Evolutionary conservation across 2,329 filamentous ascomycete species (phyloP).

Genomic region (Colletotrichum sp.): DNA sequence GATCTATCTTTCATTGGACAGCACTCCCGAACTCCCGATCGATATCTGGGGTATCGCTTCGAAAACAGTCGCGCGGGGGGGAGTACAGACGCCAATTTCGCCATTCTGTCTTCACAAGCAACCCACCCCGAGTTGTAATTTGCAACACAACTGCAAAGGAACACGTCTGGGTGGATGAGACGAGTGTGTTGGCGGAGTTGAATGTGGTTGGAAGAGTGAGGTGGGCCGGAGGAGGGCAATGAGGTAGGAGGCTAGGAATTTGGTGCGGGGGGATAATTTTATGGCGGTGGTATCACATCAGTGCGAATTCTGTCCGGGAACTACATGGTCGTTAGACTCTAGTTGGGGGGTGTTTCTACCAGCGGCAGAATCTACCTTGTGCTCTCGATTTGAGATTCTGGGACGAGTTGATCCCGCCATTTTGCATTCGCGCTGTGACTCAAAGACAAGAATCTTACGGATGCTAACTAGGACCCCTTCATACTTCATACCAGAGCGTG

Average conservation of each 20-base stretch:
- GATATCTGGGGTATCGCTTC: too few relatives aligned
- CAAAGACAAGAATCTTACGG: neutral
- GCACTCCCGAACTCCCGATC: too few relatives aligned
- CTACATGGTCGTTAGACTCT: rapidly evolving
- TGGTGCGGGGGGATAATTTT: neutral
- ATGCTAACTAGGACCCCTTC: neutral
- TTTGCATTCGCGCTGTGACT: neutral
- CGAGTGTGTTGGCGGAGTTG: too few relatives aligned
- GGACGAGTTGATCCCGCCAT: neutral
- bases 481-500: neutral
- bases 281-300: neutral
- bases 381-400: neutral
- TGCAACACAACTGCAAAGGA: too few relatives aligned
- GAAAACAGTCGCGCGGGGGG: too few relatives aligned
- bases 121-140: too few relatives aligned
- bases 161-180: too few relatives aligned
- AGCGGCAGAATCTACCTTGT: neutral
- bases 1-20: too few relatives aligned
- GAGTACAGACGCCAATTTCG: too few relatives aligned
- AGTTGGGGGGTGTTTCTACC: neutral
- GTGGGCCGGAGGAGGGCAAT: too few relatives aligned
- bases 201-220: too few relatives aligned
- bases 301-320: neutral
- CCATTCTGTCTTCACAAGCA: too few relatives aligned
- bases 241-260: neutral